phyloP scores from a whole-genome alignment of 331 rosid species.

The Quercus lobata region DNA sequence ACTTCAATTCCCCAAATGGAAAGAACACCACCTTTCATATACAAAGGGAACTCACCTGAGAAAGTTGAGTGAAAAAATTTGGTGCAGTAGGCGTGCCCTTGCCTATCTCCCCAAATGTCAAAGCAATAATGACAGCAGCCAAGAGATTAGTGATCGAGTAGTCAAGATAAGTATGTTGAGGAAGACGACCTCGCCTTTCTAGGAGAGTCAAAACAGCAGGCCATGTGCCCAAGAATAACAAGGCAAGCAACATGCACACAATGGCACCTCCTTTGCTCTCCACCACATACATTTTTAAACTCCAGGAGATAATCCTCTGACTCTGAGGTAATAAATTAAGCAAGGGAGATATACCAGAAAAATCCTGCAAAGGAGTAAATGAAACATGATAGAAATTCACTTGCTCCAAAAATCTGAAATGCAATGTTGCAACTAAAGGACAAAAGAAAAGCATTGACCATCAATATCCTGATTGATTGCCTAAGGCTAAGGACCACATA shows the following conservation, averaged over 20 bases:
- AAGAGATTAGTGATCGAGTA: conserved; percentile 72
- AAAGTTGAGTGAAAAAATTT: conserved; percentile 62
- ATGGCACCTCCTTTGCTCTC: conserved; percentile 92
- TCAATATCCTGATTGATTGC: neutral
- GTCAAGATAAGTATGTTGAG: conserved; percentile 94
- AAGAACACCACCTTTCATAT: neutral
- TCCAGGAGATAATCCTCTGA: conserved; percentile 25
- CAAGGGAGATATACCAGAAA: conserved; percentile 21
- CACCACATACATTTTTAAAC: conserved; percentile 64
- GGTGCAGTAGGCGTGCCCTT: conserved; percentile 39
- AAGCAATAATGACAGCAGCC: conserved; percentile 82
- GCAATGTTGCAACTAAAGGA: neutral
- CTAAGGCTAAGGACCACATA: neutral
- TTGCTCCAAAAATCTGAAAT: neutral
- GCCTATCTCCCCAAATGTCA: conserved; percentile 81
- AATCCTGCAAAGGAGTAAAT: conserved; percentile 35
- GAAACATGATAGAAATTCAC: neutral
- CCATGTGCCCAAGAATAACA: conserved; percentile 84
- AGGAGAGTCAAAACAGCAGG: conserved; percentile 78
- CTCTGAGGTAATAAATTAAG: conserved; percentile 25
- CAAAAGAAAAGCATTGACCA: neutral
- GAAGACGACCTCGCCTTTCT: conserved; percentile 89
- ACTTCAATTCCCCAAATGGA: neutral
- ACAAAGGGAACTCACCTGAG: conserved; percentile 42
- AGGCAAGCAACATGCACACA: conserved; percentile 72